Evolutionary conservation across 73 alveolate species (phyloP), one percentile per base, ranked within the genome.

Genomic region (Uronychia binucleata): DNA sequence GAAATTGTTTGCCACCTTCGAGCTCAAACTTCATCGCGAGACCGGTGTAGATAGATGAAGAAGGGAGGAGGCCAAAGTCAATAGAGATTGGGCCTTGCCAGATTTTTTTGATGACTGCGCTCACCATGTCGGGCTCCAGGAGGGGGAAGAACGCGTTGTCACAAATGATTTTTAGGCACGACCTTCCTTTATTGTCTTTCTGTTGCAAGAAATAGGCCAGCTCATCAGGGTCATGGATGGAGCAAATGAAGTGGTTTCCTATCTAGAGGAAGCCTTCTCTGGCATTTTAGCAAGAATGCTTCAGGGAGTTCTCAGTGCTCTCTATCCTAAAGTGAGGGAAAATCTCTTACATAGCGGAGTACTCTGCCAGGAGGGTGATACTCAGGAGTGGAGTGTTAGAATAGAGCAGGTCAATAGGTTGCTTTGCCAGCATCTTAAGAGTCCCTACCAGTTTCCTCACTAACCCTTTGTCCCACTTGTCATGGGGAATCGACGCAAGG

Each of bases 141-240:
- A 87, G 13, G 33, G 31, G 28, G 74, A 35, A 83, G 46, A 83
- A 87, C 33, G 30, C 27, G 84, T 87, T 33, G n/a, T 82, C 30
- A 27, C 90, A 88, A 59, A 83, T 83, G 28, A 87, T 87, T 87
- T 83, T 75, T 26, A 87, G 87, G 28, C 77, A 89, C 1, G 84
- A 28, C 59, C 93, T 80, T 0, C 74, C 90, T 28, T n/a, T 19
- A 11, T 83, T 19, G 78, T 87, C 93, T 75, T 83, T 82, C 67
- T 87, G 57, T 14, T 28, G 74, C 30, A 78, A 57, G 34, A 46
- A 87, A 57, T 59, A 82, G 28, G 30, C 83, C 75, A 87, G 34
- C 0, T 26, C n/a, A 13, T 59, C 82, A 1, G 81, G 90, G 25
- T 86, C 83, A 30, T 74, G 57, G 32, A 83, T 29, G 25, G 58